phyloP scores from a whole-genome alignment of 2,329 filamentous ascomycete species.

The Cladobotryum mycophilum region DNA sequence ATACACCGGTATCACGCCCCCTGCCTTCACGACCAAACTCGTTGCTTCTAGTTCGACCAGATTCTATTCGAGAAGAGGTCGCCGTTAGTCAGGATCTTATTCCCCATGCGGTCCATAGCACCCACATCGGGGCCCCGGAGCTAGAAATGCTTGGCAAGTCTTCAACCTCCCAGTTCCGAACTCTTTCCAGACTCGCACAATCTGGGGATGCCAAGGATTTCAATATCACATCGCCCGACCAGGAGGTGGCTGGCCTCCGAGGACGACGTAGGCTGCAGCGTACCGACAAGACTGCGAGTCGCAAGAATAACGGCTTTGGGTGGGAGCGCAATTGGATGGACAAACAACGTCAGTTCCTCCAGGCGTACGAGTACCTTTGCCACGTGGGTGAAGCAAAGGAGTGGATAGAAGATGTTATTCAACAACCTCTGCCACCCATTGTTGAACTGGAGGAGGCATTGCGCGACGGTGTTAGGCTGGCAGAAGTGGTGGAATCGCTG shows the following conservation, averaged over 20 bases:
- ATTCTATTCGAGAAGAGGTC: conserved; percentile 36
- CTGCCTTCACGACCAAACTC: conserved; percentile 49
- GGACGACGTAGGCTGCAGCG: conserved; percentile 79
- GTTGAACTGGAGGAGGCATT: conserved; percentile 90
- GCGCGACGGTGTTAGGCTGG: conserved; percentile 86
- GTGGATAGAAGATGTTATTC: conserved; percentile 92
- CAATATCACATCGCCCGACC: conserved; percentile 65
- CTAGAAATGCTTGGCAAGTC: conserved; percentile 79
- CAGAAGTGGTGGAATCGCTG: conserved; percentile 86
- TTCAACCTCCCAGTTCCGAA: conserved; percentile 81
- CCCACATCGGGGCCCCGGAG: conserved; percentile 58
- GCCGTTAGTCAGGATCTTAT: conserved; percentile 25
- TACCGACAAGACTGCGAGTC: conserved; percentile 47
- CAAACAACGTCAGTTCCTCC: conserved; percentile 90
- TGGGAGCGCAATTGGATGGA: conserved; percentile 98
- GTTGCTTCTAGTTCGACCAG: conserved; percentile 54
- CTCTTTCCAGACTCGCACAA: conserved; percentile 76
- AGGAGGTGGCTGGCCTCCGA: conserved; percentile 82
- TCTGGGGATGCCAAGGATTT: conserved; percentile 73
- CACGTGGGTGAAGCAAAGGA: conserved; percentile 98
- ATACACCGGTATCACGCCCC: conserved; percentile 37
- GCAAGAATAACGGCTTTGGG: conserved; percentile 49
- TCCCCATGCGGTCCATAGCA: conserved; percentile 30
- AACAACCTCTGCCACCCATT: conserved; percentile 80
- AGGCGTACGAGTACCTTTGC: conserved; percentile 97